phyloP scores from a whole-genome alignment of 108 stramenopile species.

The Pseudonitzschia multistriata region DNA sequence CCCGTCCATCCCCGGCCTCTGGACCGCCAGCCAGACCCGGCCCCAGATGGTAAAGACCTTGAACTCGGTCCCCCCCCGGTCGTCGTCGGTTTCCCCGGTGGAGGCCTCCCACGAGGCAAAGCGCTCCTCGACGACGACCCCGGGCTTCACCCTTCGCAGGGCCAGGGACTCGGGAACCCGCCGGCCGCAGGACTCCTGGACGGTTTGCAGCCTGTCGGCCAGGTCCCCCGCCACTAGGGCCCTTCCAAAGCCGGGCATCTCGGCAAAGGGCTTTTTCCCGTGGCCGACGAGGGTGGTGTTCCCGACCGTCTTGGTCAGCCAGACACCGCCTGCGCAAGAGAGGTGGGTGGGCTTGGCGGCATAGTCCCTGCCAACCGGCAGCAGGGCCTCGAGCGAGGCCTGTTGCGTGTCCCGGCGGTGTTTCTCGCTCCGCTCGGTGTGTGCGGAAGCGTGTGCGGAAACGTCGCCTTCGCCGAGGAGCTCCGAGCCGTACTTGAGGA shows the following conservation, averaged over 20 bases:
- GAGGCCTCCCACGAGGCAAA: slow-evolving; percentile 3
- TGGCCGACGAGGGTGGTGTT: slow-evolving; percentile 4
- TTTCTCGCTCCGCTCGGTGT: too few species aligned
- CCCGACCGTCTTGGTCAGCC: slow-evolving; percentile 18
- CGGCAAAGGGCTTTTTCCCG: slow-evolving; percentile 2
- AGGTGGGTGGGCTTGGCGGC: slow-evolving; percentile 27
- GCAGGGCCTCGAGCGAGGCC: background rate
- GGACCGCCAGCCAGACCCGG: slow-evolving; percentile 8
- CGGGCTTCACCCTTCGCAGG: slow-evolving; percentile 14
- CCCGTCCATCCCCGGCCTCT: slow-evolving; percentile 14
- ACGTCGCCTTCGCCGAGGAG: background rate
- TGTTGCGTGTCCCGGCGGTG: background rate
- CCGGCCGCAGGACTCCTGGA: slow-evolving; percentile 2
- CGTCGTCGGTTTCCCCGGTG: background rate
- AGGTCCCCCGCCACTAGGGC: slow-evolving; percentile 7
- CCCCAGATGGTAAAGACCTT: slow-evolving; percentile 38
- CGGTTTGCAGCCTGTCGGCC: slow-evolving; percentile 1
- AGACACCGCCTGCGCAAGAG: slow-evolving; percentile 17
- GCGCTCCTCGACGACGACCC: slow-evolving; percentile 32
- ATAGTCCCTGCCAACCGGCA: slow-evolving; percentile 5
- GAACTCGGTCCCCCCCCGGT: slow-evolving; percentile 17
- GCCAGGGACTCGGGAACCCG: slow-evolving; percentile 20
- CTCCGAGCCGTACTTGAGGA: slow-evolving; percentile 20
- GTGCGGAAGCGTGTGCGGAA: background rate
- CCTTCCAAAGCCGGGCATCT: background rate